A percentile compares a stretch with the other conserved stretches of the same genome.
These are phyloP conservation scores for Sarcocystis neurona DNA, from an alignment of 169 alveolate genomes.

Conservation along the genomic window DNA sequence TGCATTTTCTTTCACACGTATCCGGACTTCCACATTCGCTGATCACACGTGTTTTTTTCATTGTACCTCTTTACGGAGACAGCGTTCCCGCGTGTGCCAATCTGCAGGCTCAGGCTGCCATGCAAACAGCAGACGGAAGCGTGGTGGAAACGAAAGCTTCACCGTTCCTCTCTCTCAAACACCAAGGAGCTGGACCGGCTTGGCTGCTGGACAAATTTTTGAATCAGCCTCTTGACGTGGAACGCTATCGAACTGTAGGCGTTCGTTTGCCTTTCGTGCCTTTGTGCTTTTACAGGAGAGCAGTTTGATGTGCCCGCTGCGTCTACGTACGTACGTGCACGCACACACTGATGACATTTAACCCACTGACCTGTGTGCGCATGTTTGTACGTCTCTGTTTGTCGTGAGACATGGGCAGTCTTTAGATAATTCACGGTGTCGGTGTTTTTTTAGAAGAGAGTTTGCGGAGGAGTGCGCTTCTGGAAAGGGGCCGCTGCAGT, in stretches of 20 bases:
- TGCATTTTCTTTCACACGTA: neutral
- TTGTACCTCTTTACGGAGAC: neutral
- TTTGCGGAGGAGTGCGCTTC: no score
- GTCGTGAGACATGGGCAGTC: no score
- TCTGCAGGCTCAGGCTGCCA: slow-evolving; percentile 33
- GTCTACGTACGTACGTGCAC: neutral
- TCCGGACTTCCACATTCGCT: neutral
- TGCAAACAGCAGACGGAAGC: slow-evolving; percentile 7
- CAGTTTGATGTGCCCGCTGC: neutral
- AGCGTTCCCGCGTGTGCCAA: neutral
- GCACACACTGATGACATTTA: neutral
- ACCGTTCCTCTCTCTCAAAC: slow-evolving; percentile 14
- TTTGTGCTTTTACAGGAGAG: neutral
- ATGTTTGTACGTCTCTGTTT: neutral
- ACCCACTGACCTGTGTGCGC: neutral
- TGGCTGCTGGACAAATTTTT: slow-evolving; percentile 18
- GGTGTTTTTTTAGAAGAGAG: no score
- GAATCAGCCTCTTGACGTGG: slow-evolving; percentile 18
- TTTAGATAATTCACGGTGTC: no score
- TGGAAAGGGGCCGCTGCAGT: no score
- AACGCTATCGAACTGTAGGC: neutral
- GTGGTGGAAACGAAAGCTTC: slow-evolving; percentile 42
- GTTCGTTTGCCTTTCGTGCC: neutral
- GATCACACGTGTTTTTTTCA: neutral
- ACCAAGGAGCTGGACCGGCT: neutral